These are phyloP conservation scores for Linnemannia exigua DNA, from an alignment of 192 early-diverging fungal genomes.

Conservation along the genomic window DNA sequence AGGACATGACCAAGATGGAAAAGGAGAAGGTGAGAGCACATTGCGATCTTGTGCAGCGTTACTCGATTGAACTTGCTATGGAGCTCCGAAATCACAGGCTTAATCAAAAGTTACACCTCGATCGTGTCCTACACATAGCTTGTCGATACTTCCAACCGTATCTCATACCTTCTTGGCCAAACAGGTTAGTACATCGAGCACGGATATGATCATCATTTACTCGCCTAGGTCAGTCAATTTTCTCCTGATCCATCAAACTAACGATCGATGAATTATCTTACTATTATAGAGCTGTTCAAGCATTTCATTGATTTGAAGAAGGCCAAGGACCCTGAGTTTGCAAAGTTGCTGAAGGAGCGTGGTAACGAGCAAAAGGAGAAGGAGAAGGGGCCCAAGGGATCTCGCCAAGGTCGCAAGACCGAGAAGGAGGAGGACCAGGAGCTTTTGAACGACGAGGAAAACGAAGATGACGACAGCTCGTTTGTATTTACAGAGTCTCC, in stretches of 20 bases:
- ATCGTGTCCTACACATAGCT: conserved; percentile 12
- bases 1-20: conserved; percentile 45
- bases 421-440: conserved; percentile 99
- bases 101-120: not conserved
- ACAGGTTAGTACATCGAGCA: conserved; percentile 23
- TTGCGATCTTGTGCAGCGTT: not conserved
- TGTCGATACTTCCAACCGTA: conserved; percentile 50
- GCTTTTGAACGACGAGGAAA: conserved; percentile 86
- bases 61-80: not conserved
- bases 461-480: conserved; percentile 63
- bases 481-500: conserved; percentile 93
- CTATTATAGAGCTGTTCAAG: conserved; percentile 65
- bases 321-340: conserved; percentile 70
- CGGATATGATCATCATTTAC: not conserved
- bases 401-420: conserved; percentile 91
- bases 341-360: conserved; percentile 62
- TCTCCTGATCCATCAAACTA: not conserved
- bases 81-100: not conserved
- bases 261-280: not conserved
- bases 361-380: conserved; percentile 53
- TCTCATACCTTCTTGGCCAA: conserved; percentile 53
- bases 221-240: not conserved
- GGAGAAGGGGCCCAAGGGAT: conserved; percentile 62
- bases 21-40: conserved; percentile 43
- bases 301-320: conserved; percentile 75